Evolutionary conservation across 2,329 filamentous ascomycete species (phyloP).

Genomic region (Fusarium sp.): DNA sequence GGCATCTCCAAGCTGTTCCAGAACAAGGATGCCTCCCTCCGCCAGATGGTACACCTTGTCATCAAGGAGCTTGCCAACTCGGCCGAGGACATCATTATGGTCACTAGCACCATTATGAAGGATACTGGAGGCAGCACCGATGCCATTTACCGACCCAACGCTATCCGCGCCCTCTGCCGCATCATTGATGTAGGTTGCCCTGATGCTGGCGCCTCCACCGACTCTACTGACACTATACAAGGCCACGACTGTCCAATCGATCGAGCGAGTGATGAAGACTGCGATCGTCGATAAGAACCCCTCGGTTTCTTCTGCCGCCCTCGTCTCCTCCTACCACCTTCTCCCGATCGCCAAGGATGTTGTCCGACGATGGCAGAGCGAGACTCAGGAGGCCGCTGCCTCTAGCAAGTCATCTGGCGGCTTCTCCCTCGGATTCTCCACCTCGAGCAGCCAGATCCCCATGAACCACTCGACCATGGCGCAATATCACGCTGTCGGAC

Average conservation of each 20-base stretch:
- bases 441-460: conserved; percentile 78
- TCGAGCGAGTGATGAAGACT: conserved; percentile 98
- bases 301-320: conserved; percentile 93
- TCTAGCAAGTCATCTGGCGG: conserved; percentile 89
- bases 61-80: conserved; percentile 97
- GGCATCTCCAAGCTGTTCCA: conserved; percentile 99
- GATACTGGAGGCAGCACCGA: conserved; percentile 96
- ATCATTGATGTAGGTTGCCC: conserved; percentile 85
- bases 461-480: conserved; percentile 97
- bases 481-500: conserved; percentile 97
- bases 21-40: conserved; percentile 97
- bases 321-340: conserved; percentile 97
- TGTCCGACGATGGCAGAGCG: conserved; percentile 96
- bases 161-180: conserved; percentile 92
- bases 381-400: conserved; percentile 96
- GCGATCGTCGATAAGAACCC: conserved; percentile 99
- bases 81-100: conserved; percentile 99
- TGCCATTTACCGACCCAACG: conserved; percentile 93
- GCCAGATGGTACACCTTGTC: conserved; percentile 98
- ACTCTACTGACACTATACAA: conserved; percentile 55
- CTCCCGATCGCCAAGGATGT: conserved; percentile 96
- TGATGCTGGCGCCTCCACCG: conserved; percentile 24
- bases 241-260: conserved; percentile 95
- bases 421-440: conserved; percentile 92
- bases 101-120: conserved; percentile 99